Evolutionary conservation across 768 basidiomycete genomes (phyloP).

Genomic region (Mycena vulgaris): DNA sequence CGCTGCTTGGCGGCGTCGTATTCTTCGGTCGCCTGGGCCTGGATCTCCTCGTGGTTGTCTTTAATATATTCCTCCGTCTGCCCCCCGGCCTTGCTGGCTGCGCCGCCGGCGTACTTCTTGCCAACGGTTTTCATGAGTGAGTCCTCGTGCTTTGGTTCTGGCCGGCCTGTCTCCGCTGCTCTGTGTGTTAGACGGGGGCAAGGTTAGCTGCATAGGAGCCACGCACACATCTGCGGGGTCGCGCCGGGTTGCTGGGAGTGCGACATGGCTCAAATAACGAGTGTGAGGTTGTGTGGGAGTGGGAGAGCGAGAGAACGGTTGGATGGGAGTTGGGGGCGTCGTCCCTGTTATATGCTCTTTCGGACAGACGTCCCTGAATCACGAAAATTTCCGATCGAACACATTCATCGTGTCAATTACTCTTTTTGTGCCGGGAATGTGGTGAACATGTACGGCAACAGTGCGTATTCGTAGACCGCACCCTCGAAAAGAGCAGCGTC

Average conservation of each 20-base stretch:
- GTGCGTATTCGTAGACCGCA: too few relatives aligned
- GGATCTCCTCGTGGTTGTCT: slow-evolving; percentile 33
- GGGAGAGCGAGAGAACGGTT: background rate
- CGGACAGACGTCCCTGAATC: slow-evolving; percentile 9
- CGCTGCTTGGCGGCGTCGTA: slow-evolving; percentile 30
- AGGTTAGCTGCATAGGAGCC: background rate
- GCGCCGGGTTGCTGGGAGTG: slow-evolving; percentile 28
- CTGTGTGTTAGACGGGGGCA: background rate
- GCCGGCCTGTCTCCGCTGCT: slow-evolving; percentile 19
- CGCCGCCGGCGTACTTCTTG: slow-evolving; percentile 37
- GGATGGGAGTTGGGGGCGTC: too few relatives aligned
- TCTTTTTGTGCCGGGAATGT: background rate
- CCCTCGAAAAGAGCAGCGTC: too few relatives aligned
- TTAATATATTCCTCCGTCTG: slow-evolving; percentile 37
- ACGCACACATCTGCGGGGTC: slow-evolving; percentile 37
- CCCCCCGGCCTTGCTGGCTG: slow-evolving; percentile 30
- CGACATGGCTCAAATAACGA: slow-evolving; percentile 36
- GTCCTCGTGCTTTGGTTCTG: slow-evolving; percentile 30
- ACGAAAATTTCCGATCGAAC: background rate
- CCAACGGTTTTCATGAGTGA: slow-evolving; percentile 30
- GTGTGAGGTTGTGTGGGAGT: slow-evolving; percentile 5
- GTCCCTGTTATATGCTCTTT: slow-evolving; percentile 13
- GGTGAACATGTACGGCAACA: too few relatives aligned
- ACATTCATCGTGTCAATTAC: slow-evolving; percentile 2
- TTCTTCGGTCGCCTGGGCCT: slow-evolving; percentile 16